Conservation (phyloP, 106 monocot species). For the Platanthera zijinensis region DNA sequence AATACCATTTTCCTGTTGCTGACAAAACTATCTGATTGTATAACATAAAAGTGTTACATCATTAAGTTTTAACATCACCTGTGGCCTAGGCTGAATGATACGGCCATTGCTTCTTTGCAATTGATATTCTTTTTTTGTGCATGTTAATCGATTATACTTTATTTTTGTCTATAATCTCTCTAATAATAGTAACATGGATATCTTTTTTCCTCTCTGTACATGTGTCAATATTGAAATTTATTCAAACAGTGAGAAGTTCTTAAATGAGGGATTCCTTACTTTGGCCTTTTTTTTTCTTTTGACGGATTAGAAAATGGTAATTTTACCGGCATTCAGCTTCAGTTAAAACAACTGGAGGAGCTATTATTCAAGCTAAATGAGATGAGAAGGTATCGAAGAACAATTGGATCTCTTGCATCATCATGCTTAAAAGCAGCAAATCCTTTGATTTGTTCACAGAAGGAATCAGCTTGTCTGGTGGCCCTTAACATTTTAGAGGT, state of each 20-base stretch:
- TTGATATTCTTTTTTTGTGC: background rate
- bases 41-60: background rate
- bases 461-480: conserved; percentile 62
- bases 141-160: background rate
- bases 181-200: background rate
- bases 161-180: background rate
- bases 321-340: conserved; percentile 9
- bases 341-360: conserved; percentile 62
- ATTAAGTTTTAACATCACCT: background rate
- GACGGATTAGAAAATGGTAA: background rate
- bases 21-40: background rate
- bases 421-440: conserved; percentile 75
- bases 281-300: background rate
- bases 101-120: background rate
- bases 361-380: conserved; percentile 58
- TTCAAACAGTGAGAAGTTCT: background rate
- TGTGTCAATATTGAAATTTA: background rate
- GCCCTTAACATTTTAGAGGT: conserved; percentile 84
- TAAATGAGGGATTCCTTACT: background rate
- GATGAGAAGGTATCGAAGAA: conserved; percentile 76
- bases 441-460: conserved; percentile 68
- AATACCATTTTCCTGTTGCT: background rate
- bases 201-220: background rate
- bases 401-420: conserved; percentile 66
- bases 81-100: background rate